Conservation (phyloP, 2,329 filamentous ascomycete species). For the Tolypocladium inflatum region DNA sequence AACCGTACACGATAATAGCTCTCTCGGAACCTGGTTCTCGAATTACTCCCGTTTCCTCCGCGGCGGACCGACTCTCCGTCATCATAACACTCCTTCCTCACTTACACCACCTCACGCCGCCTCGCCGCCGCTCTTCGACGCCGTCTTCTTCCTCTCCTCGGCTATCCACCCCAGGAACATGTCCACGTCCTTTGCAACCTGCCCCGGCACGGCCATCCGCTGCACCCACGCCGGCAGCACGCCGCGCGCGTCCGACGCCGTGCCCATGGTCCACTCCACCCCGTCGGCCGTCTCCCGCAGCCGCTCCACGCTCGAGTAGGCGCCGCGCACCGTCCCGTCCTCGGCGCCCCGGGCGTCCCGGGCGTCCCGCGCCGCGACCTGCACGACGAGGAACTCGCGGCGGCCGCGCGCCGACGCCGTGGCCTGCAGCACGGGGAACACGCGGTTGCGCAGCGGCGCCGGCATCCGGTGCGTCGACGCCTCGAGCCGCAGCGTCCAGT, state of each 20-base stretch:
- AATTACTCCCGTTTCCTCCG: not conserved
- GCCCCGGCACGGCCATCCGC: slow-evolving; percentile 49
- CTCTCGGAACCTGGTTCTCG: not conserved
- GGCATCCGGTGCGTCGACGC: slow-evolving; percentile 60
- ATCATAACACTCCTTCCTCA: not conserved
- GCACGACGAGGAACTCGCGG: slow-evolving; percentile 46
- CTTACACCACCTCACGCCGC: not conserved
- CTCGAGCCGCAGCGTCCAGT: slow-evolving; percentile 41
- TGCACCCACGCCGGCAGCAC: slow-evolving; percentile 57
- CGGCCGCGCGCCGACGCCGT: slow-evolving; percentile 32
- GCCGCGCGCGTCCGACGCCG: slow-evolving; percentile 61
- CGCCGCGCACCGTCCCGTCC: slow-evolving; percentile 40
- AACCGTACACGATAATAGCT: not conserved
- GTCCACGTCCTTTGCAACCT: slow-evolving; percentile 62
- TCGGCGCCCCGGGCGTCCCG: slow-evolving; percentile 24
- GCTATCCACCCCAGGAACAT: slow-evolving; percentile 56
- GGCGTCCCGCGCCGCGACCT: slow-evolving; percentile 33
- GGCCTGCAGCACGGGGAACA: slow-evolving; percentile 58
- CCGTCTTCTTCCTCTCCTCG: slow-evolving; percentile 26
- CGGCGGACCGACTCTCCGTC: too few species aligned
- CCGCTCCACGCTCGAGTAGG: slow-evolving; percentile 58
- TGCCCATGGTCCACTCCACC: slow-evolving; percentile 71
- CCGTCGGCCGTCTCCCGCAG: slow-evolving; percentile 35
- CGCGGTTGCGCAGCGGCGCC: slow-evolving; percentile 49
- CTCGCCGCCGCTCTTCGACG: not conserved